These are phyloP conservation scores for Fabrea salina DNA, from an alignment of 169 alveolate genomes.

Conservation along the genomic window DNA sequence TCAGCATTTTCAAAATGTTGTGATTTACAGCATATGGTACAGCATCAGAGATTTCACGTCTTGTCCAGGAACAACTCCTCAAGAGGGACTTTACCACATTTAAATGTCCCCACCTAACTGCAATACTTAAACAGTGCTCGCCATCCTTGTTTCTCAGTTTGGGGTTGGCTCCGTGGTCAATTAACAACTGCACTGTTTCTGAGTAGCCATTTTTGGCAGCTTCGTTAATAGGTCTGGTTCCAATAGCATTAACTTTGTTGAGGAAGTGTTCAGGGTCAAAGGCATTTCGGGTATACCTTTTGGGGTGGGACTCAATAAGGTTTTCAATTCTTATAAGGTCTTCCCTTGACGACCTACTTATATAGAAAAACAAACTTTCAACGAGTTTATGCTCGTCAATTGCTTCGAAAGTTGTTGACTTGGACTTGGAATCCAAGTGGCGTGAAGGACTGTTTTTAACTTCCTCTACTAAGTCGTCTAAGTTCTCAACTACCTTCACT, in stretches of 20 bases:
- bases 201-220: slow-evolving; percentile 11
- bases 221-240: slow-evolving; percentile 10
- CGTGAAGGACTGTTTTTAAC: slow-evolving; percentile 19
- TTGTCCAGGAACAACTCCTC: neutral
- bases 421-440: neutral
- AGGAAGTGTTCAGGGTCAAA: neutral
- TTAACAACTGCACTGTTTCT: neutral
- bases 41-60: neutral
- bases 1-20: no score
- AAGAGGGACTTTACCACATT: neutral
- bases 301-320: slow-evolving; percentile 2
- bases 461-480: slow-evolving; percentile 22
- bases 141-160: slow-evolving; percentile 2
- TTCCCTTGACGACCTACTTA: neutral
- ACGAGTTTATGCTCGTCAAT: slow-evolving; percentile 12
- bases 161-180: slow-evolving; percentile 28
- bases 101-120: slow-evolving; percentile 16
- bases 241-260: neutral
- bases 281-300: neutral
- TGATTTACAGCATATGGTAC: no score
- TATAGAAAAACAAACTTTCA: neutral
- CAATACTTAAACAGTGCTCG: neutral
- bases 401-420: neutral
- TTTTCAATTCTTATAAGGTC: neutral
- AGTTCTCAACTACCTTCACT: neutral